Conservation (phyloP, 352 stramenopile genomes). For the Globisporangium abappressorium region DNA sequence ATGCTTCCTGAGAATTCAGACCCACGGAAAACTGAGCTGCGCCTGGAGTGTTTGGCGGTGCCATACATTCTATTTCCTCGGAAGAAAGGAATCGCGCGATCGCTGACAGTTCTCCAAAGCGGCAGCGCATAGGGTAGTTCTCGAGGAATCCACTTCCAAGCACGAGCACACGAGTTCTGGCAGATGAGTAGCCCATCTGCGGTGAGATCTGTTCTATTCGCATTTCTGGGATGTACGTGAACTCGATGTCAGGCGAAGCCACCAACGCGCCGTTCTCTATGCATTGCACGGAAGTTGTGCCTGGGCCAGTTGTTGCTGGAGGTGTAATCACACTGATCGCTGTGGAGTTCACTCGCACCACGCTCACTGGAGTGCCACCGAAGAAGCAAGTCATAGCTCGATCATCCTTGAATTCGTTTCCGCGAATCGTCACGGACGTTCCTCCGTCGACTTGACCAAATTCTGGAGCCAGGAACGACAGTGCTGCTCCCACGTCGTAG, state of each 20-base stretch:
- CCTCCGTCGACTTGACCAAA: constrained; percentile 9
- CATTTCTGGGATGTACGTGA: constrained; percentile 5
- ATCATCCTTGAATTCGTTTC: constrained; percentile 3
- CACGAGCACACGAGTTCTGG: constrained; percentile 3
- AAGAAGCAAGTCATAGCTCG: constrained; percentile 3
- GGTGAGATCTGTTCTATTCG: constrained; percentile 2
- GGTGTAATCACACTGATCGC: constrained; percentile 1
- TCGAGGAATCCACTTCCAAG: constrained; percentile 6
- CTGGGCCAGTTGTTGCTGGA: neutral
- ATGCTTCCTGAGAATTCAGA: neutral
- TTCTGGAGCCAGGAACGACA: neutral
- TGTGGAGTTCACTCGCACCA: constrained; percentile 12
- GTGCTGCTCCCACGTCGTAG: neutral
- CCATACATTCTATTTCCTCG: neutral
- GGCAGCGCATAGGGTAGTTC: neutral
- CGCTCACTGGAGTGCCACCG: neutral
- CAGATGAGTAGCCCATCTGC: neutral
- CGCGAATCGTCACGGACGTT: constrained; percentile 10
- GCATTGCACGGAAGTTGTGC: neutral
- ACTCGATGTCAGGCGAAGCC: constrained; percentile 3
- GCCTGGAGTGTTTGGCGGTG: constrained; percentile 1
- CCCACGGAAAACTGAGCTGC: neutral
- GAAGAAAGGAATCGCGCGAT: constrained; percentile 6
- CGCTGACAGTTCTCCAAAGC: neutral
- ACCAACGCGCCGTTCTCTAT: neutral